Conservation (phyloP, 495 filamentous ascomycete species). For the Xanthoparmelia taractica region DNA sequence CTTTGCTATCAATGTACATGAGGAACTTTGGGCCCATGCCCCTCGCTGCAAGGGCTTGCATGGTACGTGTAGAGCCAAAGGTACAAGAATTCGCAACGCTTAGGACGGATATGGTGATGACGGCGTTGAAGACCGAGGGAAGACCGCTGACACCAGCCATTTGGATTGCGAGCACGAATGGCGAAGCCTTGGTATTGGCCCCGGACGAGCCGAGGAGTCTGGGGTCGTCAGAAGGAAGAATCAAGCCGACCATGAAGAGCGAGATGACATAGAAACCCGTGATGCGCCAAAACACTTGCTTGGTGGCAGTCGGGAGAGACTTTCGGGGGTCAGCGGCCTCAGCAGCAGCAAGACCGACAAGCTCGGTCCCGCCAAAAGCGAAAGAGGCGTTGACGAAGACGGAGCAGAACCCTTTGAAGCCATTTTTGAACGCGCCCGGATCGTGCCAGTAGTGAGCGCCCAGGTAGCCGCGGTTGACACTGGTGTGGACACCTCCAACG, state of each 20-base stretch:
- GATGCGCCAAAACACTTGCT: constrained; percentile 73
- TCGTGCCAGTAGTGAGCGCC: constrained; percentile 58
- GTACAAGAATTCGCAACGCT: constrained; percentile 57
- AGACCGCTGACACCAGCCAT: constrained; percentile 58
- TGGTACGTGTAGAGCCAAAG: constrained; percentile 55
- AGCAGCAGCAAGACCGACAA: constrained; percentile 66
- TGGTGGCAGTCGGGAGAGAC: constrained; percentile 57
- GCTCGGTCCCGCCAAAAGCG: constrained; percentile 63
- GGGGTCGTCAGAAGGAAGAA: constrained; percentile 49
- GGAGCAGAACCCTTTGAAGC: constrained; percentile 63
- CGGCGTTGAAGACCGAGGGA: constrained; percentile 65
- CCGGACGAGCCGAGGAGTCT: constrained; percentile 40
- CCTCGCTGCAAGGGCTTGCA: constrained; percentile 50
- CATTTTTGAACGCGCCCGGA: constrained; percentile 63
- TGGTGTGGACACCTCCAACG: constrained; percentile 53
- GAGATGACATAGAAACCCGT: constrained; percentile 66
- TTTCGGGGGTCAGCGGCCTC: constrained; percentile 59
- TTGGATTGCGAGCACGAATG: constrained; percentile 65
- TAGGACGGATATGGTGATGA: constrained; percentile 64
- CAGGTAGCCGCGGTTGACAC: constrained; percentile 42
- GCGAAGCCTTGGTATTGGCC: constrained; percentile 54
- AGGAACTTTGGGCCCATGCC: constrained; percentile 53
- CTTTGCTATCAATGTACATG: constrained; percentile 49
- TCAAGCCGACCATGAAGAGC: constrained; percentile 65
- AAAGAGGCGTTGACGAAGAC: constrained; percentile 71